Evolutionary conservation across 192 early-diverging fungal genomes (phyloP).

Genomic region (Entophlyctis luteolus): DNA sequence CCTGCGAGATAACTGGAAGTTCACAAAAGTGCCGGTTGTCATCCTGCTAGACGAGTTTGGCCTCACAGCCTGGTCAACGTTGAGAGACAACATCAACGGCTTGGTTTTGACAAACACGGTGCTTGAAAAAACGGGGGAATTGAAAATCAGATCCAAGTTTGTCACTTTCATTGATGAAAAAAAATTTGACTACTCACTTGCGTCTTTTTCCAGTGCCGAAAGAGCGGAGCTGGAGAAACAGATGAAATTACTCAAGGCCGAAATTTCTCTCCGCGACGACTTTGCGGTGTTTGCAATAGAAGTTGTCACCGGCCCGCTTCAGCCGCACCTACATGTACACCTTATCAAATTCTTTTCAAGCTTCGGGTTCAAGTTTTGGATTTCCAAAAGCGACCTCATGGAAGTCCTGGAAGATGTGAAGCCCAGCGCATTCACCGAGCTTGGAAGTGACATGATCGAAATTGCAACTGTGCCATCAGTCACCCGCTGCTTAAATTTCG

Average conservation of each 20-base stretch:
- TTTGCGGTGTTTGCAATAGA: constrained; percentile 12
- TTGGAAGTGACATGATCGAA: background rate
- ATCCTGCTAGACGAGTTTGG: background rate
- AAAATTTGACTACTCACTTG: too few species aligned
- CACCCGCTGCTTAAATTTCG: background rate
- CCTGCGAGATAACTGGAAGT: background rate
- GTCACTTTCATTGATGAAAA: background rate
- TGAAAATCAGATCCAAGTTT: background rate
- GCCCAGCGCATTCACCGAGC: background rate
- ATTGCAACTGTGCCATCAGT: background rate
- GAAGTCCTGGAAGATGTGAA: background rate
- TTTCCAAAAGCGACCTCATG: background rate
- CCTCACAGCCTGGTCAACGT: background rate
- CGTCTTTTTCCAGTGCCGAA: background rate
- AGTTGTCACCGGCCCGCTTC: background rate
- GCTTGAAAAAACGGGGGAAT: background rate
- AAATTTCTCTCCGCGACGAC: constrained; percentile 18
- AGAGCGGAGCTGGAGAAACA: constrained; percentile 3
- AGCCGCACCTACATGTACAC: background rate
- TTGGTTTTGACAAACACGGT: background rate
- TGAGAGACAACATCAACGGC: background rate
- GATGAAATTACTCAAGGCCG: constrained; percentile 3
- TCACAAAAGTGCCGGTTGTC: background rate
- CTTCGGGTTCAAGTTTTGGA: constrained; percentile 11
- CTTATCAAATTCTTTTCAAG: background rate